These are phyloP conservation scores for Aspergillus ruber DNA, from an alignment of 2,329 filamentous ascomycete genomes.

Conservation along the genomic window DNA sequence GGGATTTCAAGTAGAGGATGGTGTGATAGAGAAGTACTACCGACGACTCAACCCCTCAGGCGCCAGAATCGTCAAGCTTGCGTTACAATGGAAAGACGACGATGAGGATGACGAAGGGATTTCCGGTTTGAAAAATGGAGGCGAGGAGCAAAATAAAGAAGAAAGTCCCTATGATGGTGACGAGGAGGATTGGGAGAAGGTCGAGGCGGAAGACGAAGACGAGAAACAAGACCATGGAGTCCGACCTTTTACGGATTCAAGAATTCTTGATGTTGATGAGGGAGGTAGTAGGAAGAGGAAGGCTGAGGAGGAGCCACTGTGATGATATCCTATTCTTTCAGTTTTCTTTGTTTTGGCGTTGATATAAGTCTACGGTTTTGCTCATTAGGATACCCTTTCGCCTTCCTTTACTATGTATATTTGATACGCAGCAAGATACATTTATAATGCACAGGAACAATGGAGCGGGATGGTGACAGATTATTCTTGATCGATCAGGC, in stretches of 20 bases:
- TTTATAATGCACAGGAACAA: no score
- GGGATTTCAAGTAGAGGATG: constrained; percentile 48
- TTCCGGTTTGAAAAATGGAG: not conserved
- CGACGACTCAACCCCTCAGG: constrained; percentile 50
- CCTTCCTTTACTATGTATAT: no score
- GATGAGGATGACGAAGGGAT: constrained; percentile 3
- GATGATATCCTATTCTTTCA: constrained; percentile 8
- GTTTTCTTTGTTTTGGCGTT: constrained; percentile 5
- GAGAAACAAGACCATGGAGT: constrained; percentile 26
- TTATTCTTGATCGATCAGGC: no score
- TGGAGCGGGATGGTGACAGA: no score
- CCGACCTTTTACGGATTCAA: constrained; percentile 27
- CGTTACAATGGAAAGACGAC: constrained; percentile 25
- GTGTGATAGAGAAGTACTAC: constrained; percentile 53
- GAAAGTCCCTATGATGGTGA: constrained; percentile 21
- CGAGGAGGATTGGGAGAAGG: constrained; percentile 40
- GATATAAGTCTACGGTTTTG: constrained; percentile 9
- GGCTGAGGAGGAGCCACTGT: constrained; percentile 22
- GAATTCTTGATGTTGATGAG: constrained; percentile 20
- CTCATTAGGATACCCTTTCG: not conserved
- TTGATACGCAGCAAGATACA: no score
- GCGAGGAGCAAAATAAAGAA: constrained; percentile 1
- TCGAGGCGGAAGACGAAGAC: constrained; percentile 31
- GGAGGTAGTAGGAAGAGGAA: constrained; percentile 22
- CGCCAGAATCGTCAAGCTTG: constrained; percentile 46